Evolutionary conservation across 768 basidiomycete genomes (phyloP).

Genomic region (Phlebiopsis flavidoalba): DNA sequence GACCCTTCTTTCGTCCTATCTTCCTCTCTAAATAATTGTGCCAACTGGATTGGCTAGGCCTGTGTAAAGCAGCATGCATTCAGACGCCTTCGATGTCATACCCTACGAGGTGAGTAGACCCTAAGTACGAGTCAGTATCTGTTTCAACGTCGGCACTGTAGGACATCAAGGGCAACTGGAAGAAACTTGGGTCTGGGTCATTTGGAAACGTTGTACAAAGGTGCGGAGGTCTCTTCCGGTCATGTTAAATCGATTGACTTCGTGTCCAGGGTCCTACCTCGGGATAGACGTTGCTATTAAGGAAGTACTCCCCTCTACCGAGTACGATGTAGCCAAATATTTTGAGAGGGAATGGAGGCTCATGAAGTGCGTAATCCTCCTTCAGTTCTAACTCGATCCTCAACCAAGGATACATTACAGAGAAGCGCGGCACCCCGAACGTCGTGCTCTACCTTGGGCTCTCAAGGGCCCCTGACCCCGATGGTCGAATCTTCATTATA

Average conservation of each 20-base stretch:
- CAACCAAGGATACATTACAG: slow-evolving; percentile 21
- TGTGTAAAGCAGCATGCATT: slow-evolving; percentile 23
- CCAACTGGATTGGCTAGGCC: slow-evolving; percentile 2
- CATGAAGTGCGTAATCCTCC: slow-evolving; percentile 58
- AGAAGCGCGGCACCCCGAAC: slow-evolving; percentile 86
- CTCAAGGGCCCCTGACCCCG: slow-evolving; percentile 70
- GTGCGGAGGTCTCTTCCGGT: slow-evolving; percentile 32
- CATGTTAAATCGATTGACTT: background rate
- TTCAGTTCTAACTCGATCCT: slow-evolving; percentile 10
- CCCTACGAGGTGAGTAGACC: slow-evolving; percentile 65
- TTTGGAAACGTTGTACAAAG: slow-evolving; percentile 93
- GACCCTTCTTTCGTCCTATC: background rate
- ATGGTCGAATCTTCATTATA: slow-evolving; percentile 87
- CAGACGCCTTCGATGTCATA: slow-evolving; percentile 83
- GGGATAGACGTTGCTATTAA: slow-evolving; percentile 97
- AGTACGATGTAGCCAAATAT: slow-evolving; percentile 95
- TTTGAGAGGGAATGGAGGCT: slow-evolving; percentile 98
- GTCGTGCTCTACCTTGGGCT: slow-evolving; percentile 92
- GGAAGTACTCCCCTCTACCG: slow-evolving; percentile 87
- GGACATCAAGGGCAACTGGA: slow-evolving; percentile 88
- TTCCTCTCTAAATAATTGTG: background rate
- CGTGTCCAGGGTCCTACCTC: slow-evolving; percentile 68
- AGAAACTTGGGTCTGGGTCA: slow-evolving; percentile 86
- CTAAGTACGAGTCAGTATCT: background rate
- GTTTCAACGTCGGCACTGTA: slow-evolving; percentile 23